These are phyloP conservation scores for Zygoascus meyerae DNA, from an alignment of 1,139 yeast genomes.

Conservation along the genomic window DNA sequence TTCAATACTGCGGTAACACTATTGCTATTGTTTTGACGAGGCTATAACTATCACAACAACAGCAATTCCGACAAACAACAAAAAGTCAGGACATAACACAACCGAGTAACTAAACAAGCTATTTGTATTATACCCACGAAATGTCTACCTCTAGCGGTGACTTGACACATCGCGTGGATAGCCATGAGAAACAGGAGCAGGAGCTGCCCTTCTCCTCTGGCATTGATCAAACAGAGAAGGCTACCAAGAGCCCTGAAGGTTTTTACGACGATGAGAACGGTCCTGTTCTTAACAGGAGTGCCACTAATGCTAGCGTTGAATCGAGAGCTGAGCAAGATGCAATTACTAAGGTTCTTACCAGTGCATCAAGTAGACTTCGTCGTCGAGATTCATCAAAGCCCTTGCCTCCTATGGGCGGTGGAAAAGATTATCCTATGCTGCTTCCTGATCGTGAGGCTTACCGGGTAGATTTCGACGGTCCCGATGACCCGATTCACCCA, in stretches of 20 bases:
- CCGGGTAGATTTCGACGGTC: conserved; percentile 48
- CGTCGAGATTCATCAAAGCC: conserved; percentile 17
- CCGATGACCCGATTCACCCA: conserved; percentile 47
- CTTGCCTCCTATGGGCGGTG: conserved; percentile 38
- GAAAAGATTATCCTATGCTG: conserved; percentile 44
- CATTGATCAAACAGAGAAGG: neutral
- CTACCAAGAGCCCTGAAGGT: conserved; percentile 5
- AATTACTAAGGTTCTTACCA: conserved; percentile 16
- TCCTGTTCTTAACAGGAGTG: neutral
- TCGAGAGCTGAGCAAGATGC: conserved; percentile 15
- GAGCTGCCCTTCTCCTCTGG: no score
- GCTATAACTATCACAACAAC: no score
- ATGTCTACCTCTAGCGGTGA: no score
- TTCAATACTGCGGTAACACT: no score
- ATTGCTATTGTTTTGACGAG: no score
- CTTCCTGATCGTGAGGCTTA: conserved; percentile 43
- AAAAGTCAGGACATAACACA: no score
- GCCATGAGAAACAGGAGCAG: no score
- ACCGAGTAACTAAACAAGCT: no score
- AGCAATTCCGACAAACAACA: no score
- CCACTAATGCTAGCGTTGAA: conserved; percentile 7
- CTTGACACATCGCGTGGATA: no score
- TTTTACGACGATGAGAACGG: conserved; percentile 5
- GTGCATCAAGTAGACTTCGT: conserved; percentile 10
- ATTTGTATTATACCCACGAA: no score